These are phyloP conservation scores for Fusarium verticillioides DNA, from an alignment of 2,329 filamentous ascomycete species.

Conservation along the genomic window DNA sequence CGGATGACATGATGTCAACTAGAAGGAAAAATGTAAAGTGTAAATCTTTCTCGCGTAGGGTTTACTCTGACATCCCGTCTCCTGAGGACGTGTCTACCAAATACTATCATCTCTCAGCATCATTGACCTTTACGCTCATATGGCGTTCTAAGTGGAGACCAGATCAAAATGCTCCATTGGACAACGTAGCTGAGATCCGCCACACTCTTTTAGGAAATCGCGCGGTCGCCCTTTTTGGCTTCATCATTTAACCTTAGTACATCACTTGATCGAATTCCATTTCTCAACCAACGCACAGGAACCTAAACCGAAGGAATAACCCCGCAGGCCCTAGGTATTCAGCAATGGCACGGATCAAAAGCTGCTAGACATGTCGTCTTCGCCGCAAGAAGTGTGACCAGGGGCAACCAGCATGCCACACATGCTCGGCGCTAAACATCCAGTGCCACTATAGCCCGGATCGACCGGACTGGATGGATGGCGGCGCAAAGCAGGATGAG, in stretches of 20 bases:
- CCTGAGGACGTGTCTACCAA: too few species aligned
- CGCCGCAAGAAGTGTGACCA: not conserved
- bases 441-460: not conserved
- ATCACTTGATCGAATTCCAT: not conserved
- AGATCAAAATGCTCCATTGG: too few species aligned
- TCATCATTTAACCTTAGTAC: not conserved
- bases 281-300: too few species aligned
- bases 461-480: not conserved
- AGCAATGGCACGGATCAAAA: not conserved
- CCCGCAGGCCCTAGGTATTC: not conserved
- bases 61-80: too few species aligned
- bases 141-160: too few species aligned
- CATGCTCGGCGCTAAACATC: not conserved
- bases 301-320: too few species aligned
- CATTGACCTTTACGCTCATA: too few species aligned
- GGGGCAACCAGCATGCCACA: not conserved
- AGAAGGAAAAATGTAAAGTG: too few species aligned
- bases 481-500: not conserved
- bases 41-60: rapidly evolving
- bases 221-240: not conserved
- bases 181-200: too few species aligned
- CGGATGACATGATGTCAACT: too few species aligned
- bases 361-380: not conserved
- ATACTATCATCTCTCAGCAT: too few species aligned
- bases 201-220: not conserved